A percentile compares a stretch with the other conserved stretches of the same genome.
phyloP scores from a whole-genome alignment of 179 eudicot genomes.

The Drosera spatulata region DNA sequence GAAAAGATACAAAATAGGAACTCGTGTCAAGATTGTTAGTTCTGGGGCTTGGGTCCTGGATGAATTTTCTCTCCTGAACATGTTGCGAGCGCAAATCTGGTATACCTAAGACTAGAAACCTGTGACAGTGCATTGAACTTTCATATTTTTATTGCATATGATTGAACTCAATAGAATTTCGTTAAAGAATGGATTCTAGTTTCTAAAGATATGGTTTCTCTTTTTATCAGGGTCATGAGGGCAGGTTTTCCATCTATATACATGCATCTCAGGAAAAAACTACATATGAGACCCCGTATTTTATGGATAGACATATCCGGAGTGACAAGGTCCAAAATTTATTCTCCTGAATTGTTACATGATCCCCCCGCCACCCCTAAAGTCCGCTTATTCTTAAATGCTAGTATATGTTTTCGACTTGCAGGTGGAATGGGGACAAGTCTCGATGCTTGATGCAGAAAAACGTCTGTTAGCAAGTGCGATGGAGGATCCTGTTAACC shows the following conservation, averaged over 20 bases:
- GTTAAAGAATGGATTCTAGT: background rate
- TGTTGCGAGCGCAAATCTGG: too few species aligned
- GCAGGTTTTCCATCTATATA: conserved; percentile 76
- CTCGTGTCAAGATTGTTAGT: too few species aligned
- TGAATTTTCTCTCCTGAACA: too few species aligned
- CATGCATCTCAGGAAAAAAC: conserved; percentile 81
- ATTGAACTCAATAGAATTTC: too few species aligned
- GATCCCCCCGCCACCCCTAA: background rate
- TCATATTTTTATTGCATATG: too few species aligned
- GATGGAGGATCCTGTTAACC: conserved; percentile 71
- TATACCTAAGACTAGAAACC: too few species aligned
- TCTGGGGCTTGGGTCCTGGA: too few species aligned
- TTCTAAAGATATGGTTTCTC: background rate
- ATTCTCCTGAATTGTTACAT: background rate
- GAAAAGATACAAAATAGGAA: too few species aligned
- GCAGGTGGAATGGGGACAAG: conserved; percentile 91
- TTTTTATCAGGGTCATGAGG: conserved; percentile 81
- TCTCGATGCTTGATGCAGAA: conserved; percentile 98
- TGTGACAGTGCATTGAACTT: too few species aligned
- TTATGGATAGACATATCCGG: conserved; percentile 63
- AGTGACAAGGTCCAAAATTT: conserved; percentile 59
- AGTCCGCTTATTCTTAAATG: background rate
- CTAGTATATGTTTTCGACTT: background rate
- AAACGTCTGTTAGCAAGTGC: conserved; percentile 86
- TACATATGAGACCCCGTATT: conserved; percentile 59